Percentiles rank a stretch among this genome's conserved stretches.
These are phyloP conservation scores for Sordariomycetes sp. DNA, from an alignment of 2,329 filamentous ascomycete genomes.

Conservation along the genomic window DNA sequence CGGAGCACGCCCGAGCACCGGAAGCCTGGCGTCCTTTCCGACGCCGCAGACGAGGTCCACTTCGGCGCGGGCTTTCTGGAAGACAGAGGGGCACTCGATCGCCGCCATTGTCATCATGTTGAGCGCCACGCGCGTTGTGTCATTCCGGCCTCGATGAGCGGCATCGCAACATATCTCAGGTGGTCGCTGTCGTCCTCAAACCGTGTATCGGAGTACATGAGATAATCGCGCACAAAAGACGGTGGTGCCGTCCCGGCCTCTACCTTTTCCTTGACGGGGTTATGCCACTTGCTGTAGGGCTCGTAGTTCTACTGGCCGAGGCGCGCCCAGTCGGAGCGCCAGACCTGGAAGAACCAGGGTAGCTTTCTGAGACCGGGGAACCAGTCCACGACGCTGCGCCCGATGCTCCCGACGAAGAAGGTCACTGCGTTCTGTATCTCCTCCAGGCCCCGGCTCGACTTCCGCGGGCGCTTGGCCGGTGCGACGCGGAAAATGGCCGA, in stretches of 20 bases:
- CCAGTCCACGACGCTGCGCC: constrained; percentile 19
- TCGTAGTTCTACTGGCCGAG: constrained; percentile 19
- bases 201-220: constrained; percentile 12
- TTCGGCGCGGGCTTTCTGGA: constrained; percentile 22
- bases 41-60: constrained; percentile 23
- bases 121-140: constrained; percentile 25
- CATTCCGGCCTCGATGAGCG: constrained; percentile 27
- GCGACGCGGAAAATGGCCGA: constrained; percentile 21
- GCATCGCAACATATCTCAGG: constrained; percentile 23
- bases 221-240: constrained; percentile 19
- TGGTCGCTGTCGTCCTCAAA: constrained; percentile 19
- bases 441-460: constrained; percentile 17
- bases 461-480: constrained; percentile 16
- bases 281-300: constrained; percentile 20
- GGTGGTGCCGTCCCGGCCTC: constrained; percentile 15
- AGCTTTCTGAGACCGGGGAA: constrained; percentile 19
- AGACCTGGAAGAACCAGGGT: constrained; percentile 17
- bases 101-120: constrained; percentile 16
- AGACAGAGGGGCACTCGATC: constrained; percentile 17
- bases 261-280: constrained; percentile 12
- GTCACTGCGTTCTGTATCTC: constrained; percentile 21
- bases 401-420: constrained; percentile 19
- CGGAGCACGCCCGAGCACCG: constrained; percentile 20
- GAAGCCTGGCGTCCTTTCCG: constrained; percentile 22
- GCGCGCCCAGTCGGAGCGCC: constrained; percentile 17